Evolutionary conservation across 345 rosid species (phyloP).

Genomic region (Eucalyptus sideroxylon): DNA sequence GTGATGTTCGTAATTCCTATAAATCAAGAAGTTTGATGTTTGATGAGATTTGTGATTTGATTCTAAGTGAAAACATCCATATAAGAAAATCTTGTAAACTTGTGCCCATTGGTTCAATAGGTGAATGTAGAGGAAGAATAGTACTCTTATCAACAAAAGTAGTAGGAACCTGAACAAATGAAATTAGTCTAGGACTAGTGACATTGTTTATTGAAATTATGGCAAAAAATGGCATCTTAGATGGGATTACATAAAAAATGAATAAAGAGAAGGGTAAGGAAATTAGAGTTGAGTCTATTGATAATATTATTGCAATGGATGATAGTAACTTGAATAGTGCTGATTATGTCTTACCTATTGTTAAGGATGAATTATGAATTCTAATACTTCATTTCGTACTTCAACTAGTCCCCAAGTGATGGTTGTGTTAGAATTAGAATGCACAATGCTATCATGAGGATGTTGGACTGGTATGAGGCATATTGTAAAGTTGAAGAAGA

Average conservation of each 20-base stretch:
- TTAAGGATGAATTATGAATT: background rate
- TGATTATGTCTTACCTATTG: background rate
- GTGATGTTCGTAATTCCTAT: background rate
- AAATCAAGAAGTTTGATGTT: background rate
- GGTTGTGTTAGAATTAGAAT: background rate
- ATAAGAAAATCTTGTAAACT: background rate
- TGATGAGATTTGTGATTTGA: background rate
- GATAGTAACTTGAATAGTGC: background rate
- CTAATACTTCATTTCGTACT: background rate
- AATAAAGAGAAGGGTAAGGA: background rate
- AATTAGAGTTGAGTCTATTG: background rate
- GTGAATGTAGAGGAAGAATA: background rate
- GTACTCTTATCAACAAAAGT: background rate
- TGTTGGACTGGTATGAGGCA: background rate
- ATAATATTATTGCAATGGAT: background rate
- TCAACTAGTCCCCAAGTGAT: background rate
- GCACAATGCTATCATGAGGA: background rate
- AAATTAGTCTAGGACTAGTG: background rate
- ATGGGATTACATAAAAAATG: background rate
- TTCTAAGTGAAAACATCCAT: too few relatives aligned
- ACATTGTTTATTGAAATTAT: too few relatives aligned
- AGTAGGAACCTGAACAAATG: background rate
- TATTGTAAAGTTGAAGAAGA: background rate
- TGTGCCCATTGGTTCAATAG: background rate
- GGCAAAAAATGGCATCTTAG: background rate